phyloP scores from a whole-genome alignment of 2,329 filamentous ascomycete genomes.

The Phialocephala sp. region DNA sequence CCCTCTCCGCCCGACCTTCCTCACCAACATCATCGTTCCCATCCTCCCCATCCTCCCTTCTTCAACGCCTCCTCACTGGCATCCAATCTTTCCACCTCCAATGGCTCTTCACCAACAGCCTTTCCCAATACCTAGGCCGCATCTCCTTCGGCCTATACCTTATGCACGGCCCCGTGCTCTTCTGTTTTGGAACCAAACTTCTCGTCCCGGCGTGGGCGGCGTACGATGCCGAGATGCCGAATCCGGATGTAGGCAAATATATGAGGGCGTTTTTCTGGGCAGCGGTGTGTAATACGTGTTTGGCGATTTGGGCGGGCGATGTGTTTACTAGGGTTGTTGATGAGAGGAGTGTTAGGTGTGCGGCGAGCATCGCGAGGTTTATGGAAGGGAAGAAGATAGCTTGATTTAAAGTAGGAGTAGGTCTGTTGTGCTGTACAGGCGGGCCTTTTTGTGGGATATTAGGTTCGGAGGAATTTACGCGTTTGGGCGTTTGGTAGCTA shows the following conservation, averaged over 20 bases:
- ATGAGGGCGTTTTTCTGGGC: conserved; percentile 8
- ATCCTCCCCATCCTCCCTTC: not conserved
- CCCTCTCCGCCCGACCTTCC: conserved; percentile 5
- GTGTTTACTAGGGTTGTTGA: conserved; percentile 19
- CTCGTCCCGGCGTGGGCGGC: not conserved
- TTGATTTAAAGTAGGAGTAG: no score
- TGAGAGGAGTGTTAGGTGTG: conserved; percentile 19
- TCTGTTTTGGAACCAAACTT: conserved; percentile 18
- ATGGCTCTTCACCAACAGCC: conserved; percentile 13
- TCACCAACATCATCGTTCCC: not conserved
- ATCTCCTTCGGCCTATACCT: conserved; percentile 20
- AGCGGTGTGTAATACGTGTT: conserved; percentile 12
- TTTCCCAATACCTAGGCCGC: conserved; percentile 20
- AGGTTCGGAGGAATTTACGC: no score
- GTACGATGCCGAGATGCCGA: not conserved
- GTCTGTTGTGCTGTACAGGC: no score
- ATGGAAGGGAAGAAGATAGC: conserved; percentile 7
- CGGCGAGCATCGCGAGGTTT: not conserved
- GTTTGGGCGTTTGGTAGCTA: no score
- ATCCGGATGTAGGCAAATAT: conserved; percentile 9
- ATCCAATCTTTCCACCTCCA: not conserved
- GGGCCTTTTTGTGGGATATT: no score
- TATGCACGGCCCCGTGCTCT: conserved; percentile 23
- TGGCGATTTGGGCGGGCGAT: conserved; percentile 19
- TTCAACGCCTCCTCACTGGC: not conserved